Base-by-base conservation (phyloP, 2,329 filamentous ascomycete genomes). In the Alternaria sp. region DNA sequence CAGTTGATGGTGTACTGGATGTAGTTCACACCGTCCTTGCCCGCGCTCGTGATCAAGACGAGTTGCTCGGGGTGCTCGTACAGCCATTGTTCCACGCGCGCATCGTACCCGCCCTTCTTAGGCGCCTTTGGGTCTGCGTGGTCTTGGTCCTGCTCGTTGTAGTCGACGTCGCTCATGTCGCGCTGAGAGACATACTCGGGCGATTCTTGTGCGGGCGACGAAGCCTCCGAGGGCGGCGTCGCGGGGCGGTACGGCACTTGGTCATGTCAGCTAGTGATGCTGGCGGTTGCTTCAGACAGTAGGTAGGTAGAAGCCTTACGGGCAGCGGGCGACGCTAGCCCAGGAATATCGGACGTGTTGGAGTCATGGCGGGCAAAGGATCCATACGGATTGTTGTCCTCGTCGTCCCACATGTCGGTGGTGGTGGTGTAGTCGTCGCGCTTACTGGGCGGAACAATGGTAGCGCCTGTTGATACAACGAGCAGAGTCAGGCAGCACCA, bases 1-100 rank as follows among this genome's bases (percentile, higher is more conserved):
- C 96, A 98, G 69, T 93, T 88, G 75, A 99, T 98, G 11, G 95
- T 97, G 81, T 99, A 99, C 37, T 97, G 94, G 74, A 99, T 99
- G 77, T 93, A 97, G 82, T 93, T 91, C 15, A 94, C 94, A 59
- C 94, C 94, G 70, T 92, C 94, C 80, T 99, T 99, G 63, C 96
- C 96, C 4, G 96, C 96, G 77, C 97, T 92, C 2, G 92, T 95
- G 72, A 99, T 99, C 64, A 96, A 81, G 69, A 99, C 96, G 64
- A 93, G 90, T 71, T 96, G 87, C 59, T 95, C 91, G 0, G 94
- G 94, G 69, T 97, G 93, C 82, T 99, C 96, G 79, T 97, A 97
- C 50, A 99, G 89, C 63, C 97, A 95, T 85, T 99, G 96, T 82
- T 99, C 95, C 70, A 99, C 94, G 56, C 96, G 90, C 79, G 95